phyloP scores from a whole-genome alignment of 2,329 filamentous ascomycete genomes.

The Ophiocordyceps unilateralis region DNA sequence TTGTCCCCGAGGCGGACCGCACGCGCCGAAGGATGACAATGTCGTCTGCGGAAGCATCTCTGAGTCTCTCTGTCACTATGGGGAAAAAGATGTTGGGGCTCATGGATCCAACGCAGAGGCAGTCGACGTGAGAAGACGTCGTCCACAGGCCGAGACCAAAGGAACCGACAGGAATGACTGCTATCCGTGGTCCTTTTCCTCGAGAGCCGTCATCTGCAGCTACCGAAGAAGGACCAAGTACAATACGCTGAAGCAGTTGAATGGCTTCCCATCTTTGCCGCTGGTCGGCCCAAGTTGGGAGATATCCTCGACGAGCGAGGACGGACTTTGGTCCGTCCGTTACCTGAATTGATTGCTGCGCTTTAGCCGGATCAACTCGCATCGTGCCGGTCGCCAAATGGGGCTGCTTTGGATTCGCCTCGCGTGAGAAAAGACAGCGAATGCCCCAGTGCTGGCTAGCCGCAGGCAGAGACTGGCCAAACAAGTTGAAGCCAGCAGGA shows the following conservation, averaged over 20 bases:
- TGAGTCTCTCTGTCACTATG: slow-evolving; percentile 36
- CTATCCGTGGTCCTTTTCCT: slow-evolving; percentile 21
- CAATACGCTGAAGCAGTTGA: neutral
- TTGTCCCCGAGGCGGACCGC: slow-evolving; percentile 15
- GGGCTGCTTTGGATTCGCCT: neutral
- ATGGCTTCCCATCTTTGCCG: neutral
- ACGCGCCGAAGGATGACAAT: slow-evolving; percentile 39
- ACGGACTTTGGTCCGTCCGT: neutral
- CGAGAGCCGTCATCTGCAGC: neutral
- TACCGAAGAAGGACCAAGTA: neutral
- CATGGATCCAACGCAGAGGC: slow-evolving; percentile 45
- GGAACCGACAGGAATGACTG: slow-evolving; percentile 47
- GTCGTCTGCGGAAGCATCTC: slow-evolving; percentile 22
- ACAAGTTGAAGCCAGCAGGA: slow-evolving; percentile 33
- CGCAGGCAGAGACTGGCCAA: slow-evolving; percentile 22
- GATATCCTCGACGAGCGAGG: neutral
- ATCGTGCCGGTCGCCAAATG: neutral
- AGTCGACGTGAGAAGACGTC: slow-evolving; percentile 43
- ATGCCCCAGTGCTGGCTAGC: slow-evolving; percentile 25
- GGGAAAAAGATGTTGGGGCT: slow-evolving; percentile 44
- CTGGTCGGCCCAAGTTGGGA: neutral
- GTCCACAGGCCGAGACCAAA: slow-evolving; percentile 48
- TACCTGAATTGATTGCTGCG: neutral
- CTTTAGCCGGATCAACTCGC: neutral
- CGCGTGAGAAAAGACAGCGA: neutral